Conservation (phyloP, 2,329 filamentous ascomycete species). For the Lasiodiplodia hormozganensis region DNA sequence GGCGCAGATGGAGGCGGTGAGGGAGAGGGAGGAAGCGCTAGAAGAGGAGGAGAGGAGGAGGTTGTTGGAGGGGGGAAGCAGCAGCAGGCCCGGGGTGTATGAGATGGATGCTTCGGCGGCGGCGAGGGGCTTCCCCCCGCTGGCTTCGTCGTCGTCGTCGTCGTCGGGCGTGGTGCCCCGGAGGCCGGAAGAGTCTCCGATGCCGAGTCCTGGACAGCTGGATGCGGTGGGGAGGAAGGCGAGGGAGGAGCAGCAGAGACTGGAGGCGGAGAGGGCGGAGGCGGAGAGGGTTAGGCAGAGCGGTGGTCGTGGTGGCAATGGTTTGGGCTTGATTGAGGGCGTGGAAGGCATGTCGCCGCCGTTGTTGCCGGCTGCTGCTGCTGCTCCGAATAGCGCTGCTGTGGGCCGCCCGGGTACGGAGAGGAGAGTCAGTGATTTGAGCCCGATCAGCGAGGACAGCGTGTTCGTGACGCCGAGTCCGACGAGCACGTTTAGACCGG, state of each 20-base stretch:
- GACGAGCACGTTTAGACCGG: not conserved
- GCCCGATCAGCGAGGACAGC: slow-evolving; percentile 7
- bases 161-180: not conserved
- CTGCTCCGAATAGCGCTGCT: not conserved
- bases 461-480: not conserved
- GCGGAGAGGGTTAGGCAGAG: not conserved
- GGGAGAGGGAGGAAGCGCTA: not conserved
- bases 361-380: not conserved
- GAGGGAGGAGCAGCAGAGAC: not conserved
- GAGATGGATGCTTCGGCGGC: slow-evolving; percentile 14
- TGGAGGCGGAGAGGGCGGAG: slow-evolving; percentile 12
- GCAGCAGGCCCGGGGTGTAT: too few species aligned
- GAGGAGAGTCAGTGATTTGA: slow-evolving; percentile 15
- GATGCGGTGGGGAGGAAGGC: not conserved
- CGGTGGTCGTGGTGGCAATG: not conserved
- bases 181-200: not conserved
- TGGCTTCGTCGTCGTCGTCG: too few species aligned
- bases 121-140: not conserved
- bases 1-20: not conserved
- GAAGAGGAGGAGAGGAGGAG: not conserved
- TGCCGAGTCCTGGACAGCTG: slow-evolving; percentile 3
- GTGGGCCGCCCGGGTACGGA: not conserved
- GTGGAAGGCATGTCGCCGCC: not conserved
- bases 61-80: too few species aligned
- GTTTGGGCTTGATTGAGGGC: not conserved